Conservation (phyloP, 2,329 filamentous ascomycete species). For the Calonectria ilicicola region DNA sequence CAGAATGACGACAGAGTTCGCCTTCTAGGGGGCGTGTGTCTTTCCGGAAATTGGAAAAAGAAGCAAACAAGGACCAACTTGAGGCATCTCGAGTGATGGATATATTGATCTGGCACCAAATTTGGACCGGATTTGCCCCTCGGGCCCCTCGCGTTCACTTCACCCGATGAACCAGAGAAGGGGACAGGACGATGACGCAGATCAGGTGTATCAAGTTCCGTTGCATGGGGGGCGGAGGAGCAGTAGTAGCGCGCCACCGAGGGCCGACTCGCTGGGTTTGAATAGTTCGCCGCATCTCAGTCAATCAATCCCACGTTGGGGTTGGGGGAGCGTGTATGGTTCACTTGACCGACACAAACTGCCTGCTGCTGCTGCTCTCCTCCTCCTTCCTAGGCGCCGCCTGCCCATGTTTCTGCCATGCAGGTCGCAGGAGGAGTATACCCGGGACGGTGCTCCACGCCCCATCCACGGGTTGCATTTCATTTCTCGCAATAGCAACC, state of each 20-base stretch:
- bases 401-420: neutral
- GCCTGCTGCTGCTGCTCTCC: too few species aligned
- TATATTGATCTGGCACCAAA: conserved; percentile 4
- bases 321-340: neutral
- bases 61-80: neutral
- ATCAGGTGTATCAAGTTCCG: conserved; percentile 11
- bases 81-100: conserved; percentile 5
- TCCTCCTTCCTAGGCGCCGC: neutral
- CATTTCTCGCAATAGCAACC: conserved; percentile 3
- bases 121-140: neutral
- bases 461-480: neutral
- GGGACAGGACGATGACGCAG: neutral
- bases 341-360: neutral
- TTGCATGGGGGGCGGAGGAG: neutral
- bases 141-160: neutral
- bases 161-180: neutral
- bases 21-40: neutral
- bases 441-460: neutral
- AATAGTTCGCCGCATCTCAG: neutral
- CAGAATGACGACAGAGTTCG: neutral
- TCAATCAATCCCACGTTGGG: neutral
- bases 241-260: neutral
- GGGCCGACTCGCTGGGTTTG: neutral
- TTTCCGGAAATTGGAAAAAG: neutral
- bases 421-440: neutral